phyloP scores from a whole-genome alignment of 345 rosid species.

The Arabis alpina region DNA sequence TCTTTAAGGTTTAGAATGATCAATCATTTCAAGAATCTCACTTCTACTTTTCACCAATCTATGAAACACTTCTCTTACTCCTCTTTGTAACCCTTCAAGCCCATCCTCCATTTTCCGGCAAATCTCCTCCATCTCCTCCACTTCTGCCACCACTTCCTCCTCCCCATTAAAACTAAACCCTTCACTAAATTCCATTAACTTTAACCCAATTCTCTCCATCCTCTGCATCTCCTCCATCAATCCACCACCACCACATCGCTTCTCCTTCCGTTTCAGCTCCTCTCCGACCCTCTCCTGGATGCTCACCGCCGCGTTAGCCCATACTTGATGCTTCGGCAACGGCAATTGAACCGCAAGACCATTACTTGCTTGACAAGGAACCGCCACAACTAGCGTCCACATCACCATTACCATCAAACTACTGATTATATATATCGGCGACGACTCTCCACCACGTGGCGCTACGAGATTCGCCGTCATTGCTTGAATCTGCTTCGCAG shows the following conservation, averaged over 20 bases:
- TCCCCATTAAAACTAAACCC: slow-evolving; percentile 62
- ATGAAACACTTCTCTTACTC: slow-evolving; percentile 86
- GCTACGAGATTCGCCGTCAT: slow-evolving; percentile 68
- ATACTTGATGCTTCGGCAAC: slow-evolving; percentile 65
- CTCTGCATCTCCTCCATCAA: slow-evolving; percentile 79
- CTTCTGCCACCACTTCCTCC: slow-evolving; percentile 58
- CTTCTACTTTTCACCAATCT: slow-evolving; percentile 83
- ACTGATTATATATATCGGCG: slow-evolving; percentile 67
- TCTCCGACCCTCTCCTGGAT: slow-evolving; percentile 81
- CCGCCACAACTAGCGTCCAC: slow-evolving; percentile 81
- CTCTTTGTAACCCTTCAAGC: slow-evolving; percentile 69
- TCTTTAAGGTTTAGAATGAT: background rate
- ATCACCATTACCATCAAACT: slow-evolving; percentile 60
- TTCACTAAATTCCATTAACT: slow-evolving; percentile 66
- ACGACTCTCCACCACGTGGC: slow-evolving; percentile 72
- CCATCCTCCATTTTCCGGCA: slow-evolving; percentile 86
- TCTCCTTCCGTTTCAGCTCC: slow-evolving; percentile 91
- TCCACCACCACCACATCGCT: slow-evolving; percentile 59
- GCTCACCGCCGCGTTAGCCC: slow-evolving; percentile 68
- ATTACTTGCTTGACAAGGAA: slow-evolving; percentile 88
- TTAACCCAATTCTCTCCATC: slow-evolving; percentile 74
- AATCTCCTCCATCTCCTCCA: slow-evolving; percentile 70
- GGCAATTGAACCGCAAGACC: slow-evolving; percentile 61
- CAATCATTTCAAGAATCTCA: slow-evolving; percentile 68
- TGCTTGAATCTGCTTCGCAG: slow-evolving; percentile 87